Percentiles rank a stretch among this genome's conserved stretches.
These are phyloP conservation scores for Rhododendron molle DNA, from an alignment of 148 eudicot species.

Conservation along the genomic window DNA sequence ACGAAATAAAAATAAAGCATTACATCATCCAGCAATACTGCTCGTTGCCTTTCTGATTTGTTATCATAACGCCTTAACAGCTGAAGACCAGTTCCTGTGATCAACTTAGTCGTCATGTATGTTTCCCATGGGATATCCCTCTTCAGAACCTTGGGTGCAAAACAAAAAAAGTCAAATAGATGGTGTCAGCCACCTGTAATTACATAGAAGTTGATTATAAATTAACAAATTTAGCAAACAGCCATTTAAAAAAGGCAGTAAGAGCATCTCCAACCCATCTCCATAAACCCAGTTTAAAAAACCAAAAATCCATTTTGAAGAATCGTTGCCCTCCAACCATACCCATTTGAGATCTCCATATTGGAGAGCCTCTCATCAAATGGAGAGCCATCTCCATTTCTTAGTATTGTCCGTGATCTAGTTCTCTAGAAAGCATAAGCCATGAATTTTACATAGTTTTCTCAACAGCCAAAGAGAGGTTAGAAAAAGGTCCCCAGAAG, in stretches of 20 bases:
- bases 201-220: neutral
- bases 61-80: conserved; percentile 86
- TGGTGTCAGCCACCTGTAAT: neutral
- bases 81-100: conserved; percentile 84
- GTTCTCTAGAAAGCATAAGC: neutral
- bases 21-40: conserved; percentile 87
- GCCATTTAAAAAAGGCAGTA: neutral
- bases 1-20: neutral
- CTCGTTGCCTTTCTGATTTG: conserved; percentile 65
- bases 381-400: neutral
- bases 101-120: conserved; percentile 89
- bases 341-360: neutral
- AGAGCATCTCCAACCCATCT: neutral
- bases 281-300: neutral
- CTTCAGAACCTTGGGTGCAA: conserved; percentile 54
- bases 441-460: neutral
- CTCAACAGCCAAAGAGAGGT: neutral
- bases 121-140: conserved; percentile 99
- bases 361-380: neutral
- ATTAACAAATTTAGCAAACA: neutral
- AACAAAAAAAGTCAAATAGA: conserved; percentile 5
- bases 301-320: neutral
- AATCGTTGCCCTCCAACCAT: neutral
- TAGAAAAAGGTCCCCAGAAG: neutral
- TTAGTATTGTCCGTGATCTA: neutral